Evolutionary conservation across 2,329 filamentous ascomycete genomes (phyloP).

Genomic region (Byssothecium circinans): DNA sequence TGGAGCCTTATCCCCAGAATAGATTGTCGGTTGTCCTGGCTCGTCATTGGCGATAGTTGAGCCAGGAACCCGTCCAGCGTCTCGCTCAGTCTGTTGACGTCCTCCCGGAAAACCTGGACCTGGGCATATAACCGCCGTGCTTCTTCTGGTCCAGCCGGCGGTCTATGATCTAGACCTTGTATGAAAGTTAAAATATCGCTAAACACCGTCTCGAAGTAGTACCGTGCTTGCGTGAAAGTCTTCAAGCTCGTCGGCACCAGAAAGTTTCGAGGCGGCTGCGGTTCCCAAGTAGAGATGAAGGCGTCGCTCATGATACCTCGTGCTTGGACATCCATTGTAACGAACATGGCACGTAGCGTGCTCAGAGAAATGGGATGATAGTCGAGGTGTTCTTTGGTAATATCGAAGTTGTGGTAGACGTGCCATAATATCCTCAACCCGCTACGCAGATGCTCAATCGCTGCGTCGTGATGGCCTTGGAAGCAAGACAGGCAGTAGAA

Average conservation of each 20-base stretch:
- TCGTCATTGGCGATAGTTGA: slow-evolving; percentile 3
- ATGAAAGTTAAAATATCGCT: slow-evolving; percentile 31
- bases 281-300: slow-evolving; percentile 24
- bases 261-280: slow-evolving; percentile 16
- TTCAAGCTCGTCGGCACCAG: slow-evolving; percentile 5
- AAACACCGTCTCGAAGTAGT: slow-evolving; percentile 25
- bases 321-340: slow-evolving; percentile 34
- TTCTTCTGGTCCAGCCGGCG: background rate
- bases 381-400: slow-evolving; percentile 4
- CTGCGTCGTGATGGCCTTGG: slow-evolving; percentile 33
- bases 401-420: slow-evolving; percentile 17
- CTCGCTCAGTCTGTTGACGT: slow-evolving; percentile 8
- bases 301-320: slow-evolving; percentile 30
- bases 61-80: slow-evolving; percentile 13
- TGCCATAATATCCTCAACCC: slow-evolving; percentile 36
- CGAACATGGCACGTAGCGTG: slow-evolving; percentile 32
- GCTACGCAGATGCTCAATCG: slow-evolving; percentile 33
- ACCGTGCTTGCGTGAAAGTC: slow-evolving; percentile 16
- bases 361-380: slow-evolving; percentile 29
- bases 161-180: slow-evolving; percentile 15
- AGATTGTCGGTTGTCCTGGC: slow-evolving; percentile 6
- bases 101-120: slow-evolving; percentile 4
- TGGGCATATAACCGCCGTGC: background rate
- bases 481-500: slow-evolving; percentile 37
- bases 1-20: slow-evolving; percentile 15